Conservation (phyloP, 768 basidiomycete species). For the Xerocomellus chrysenteron region DNA sequence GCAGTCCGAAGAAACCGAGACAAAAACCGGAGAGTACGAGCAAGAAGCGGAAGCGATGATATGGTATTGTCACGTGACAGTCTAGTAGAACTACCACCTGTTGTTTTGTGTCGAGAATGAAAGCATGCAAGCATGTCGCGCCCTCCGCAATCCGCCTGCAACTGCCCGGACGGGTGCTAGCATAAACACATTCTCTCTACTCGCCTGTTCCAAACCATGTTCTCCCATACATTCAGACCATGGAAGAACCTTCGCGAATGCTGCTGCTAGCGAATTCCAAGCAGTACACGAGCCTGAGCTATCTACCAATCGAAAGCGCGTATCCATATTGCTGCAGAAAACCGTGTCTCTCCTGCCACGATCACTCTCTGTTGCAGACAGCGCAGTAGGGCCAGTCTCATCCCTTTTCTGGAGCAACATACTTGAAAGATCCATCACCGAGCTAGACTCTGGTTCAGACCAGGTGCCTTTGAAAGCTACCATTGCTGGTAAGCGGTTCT, state of each 20-base stretch:
- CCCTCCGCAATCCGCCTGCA: constrained; percentile 10
- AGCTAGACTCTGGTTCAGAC: constrained; percentile 33
- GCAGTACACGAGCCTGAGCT: neutral
- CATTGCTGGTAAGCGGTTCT: constrained; percentile 45
- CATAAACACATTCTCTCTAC: neutral
- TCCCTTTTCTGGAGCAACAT: constrained; percentile 48
- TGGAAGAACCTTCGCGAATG: neutral
- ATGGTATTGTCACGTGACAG: constrained; percentile 18
- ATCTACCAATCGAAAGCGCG: constrained; percentile 22
- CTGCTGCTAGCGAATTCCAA: neutral
- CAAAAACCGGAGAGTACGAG: neutral
- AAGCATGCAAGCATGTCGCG: constrained; percentile 28
- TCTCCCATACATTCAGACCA: neutral
- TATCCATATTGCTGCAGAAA: constrained; percentile 51
- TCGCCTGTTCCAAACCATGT: neutral
- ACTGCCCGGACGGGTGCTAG: constrained; percentile 1
- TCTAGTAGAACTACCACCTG: neutral
- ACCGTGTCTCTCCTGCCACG: constrained; percentile 46
- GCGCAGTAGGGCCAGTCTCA: constrained; percentile 29
- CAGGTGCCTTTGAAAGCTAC: constrained; percentile 38
- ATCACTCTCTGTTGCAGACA: constrained; percentile 32
- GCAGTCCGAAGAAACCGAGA: constrained; percentile 17
- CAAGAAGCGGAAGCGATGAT: constrained; percentile 21
- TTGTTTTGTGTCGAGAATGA: constrained; percentile 7
- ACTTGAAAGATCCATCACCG: constrained; percentile 33